These are phyloP conservation scores for Pleurotus pulmonarius DNA, from an alignment of 768 basidiomycete genomes.

Conservation along the genomic window DNA sequence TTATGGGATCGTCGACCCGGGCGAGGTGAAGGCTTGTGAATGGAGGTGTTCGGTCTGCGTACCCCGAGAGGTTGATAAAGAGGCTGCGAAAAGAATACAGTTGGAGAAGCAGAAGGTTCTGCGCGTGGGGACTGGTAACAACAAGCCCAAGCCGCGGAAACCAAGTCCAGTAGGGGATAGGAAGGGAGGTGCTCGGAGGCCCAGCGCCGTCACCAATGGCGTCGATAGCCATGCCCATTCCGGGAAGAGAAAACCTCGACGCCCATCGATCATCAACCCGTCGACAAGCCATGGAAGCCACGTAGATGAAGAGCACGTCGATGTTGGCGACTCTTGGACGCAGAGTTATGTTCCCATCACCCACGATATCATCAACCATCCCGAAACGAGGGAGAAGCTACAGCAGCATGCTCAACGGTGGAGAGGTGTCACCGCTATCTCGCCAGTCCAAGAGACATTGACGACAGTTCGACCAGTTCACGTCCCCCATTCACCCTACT, in stretches of 20 bases:
- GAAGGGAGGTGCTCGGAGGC: slow-evolving; percentile 28
- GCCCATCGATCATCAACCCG: slow-evolving; percentile 19
- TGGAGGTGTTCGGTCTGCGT: slow-evolving; percentile 75
- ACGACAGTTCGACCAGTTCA: slow-evolving; percentile 14
- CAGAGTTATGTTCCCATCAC: slow-evolving; percentile 42
- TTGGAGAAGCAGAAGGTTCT: slow-evolving; percentile 30
- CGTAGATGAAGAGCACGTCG: slow-evolving; percentile 43
- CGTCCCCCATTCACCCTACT: slow-evolving; percentile 18
- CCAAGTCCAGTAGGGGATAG: slow-evolving; percentile 22
- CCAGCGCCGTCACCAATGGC: slow-evolving; percentile 31
- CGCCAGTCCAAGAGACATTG: slow-evolving; percentile 13
- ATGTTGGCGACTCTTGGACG: slow-evolving; percentile 47
- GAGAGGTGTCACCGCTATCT: slow-evolving; percentile 64
- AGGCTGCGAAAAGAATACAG: slow-evolving; percentile 44
- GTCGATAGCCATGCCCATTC: slow-evolving; percentile 31
- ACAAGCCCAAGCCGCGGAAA: slow-evolving; percentile 19
- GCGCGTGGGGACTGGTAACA: slow-evolving; percentile 15
- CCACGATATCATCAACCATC: slow-evolving; percentile 39
- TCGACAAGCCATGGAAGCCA: slow-evolving; percentile 15
- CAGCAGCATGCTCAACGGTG: slow-evolving; percentile 59
- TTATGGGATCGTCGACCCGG: slow-evolving; percentile 54
- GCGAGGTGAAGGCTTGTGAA: slow-evolving; percentile 56
- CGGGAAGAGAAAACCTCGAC: slow-evolving; percentile 19
- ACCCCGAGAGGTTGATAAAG: slow-evolving; percentile 43
- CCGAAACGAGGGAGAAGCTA: slow-evolving; percentile 44